Evolutionary conservation across 2,329 filamentous ascomycete species (phyloP).

Genomic region (Ceratocystis smalleyi): DNA sequence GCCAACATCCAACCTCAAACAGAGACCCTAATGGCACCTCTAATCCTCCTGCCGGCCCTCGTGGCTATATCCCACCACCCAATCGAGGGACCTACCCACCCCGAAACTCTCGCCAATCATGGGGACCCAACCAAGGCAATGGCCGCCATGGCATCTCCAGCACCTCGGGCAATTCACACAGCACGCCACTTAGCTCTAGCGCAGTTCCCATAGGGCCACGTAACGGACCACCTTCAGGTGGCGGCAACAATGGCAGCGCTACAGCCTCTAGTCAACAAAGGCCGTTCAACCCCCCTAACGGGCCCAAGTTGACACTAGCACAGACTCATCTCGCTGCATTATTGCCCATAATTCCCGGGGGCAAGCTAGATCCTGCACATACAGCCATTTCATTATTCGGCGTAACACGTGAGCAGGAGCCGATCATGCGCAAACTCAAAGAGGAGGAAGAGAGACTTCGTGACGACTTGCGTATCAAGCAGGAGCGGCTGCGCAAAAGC

Average conservation of each 20-base stretch:
- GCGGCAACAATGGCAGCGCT: not conserved
- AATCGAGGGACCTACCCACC: conserved; percentile 23
- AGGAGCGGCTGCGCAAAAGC: conserved; percentile 39
- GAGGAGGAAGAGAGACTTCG: conserved; percentile 44
- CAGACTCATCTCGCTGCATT: conserved; percentile 38
- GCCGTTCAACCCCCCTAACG: conserved; percentile 13
- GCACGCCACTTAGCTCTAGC: conserved; percentile 27
- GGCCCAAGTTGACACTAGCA: conserved; percentile 32
- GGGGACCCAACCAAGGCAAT: conserved; percentile 23
- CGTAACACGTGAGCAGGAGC: conserved; percentile 38
- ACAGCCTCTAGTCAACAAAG: not conserved
- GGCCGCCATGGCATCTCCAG: conserved; percentile 19
- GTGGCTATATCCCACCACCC: conserved; percentile 34
- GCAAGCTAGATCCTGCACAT: conserved; percentile 36
- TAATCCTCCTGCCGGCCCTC: conserved; percentile 37
- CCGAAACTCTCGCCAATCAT: conserved; percentile 33
- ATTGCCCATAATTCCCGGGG: conserved; percentile 37
- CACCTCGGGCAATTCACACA: conserved; percentile 21
- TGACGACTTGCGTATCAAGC: conserved; percentile 36
- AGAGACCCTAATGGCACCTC: conserved; percentile 27
- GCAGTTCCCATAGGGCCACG: conserved; percentile 38
- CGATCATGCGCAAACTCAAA: conserved; percentile 37
- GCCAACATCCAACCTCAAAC: conserved; percentile 21
- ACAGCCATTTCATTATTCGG: conserved; percentile 30
- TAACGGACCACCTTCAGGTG: conserved; percentile 31